Base-by-base conservation (phyloP, 2,329 filamentous ascomycete species). In the Epichloe typhina region DNA sequence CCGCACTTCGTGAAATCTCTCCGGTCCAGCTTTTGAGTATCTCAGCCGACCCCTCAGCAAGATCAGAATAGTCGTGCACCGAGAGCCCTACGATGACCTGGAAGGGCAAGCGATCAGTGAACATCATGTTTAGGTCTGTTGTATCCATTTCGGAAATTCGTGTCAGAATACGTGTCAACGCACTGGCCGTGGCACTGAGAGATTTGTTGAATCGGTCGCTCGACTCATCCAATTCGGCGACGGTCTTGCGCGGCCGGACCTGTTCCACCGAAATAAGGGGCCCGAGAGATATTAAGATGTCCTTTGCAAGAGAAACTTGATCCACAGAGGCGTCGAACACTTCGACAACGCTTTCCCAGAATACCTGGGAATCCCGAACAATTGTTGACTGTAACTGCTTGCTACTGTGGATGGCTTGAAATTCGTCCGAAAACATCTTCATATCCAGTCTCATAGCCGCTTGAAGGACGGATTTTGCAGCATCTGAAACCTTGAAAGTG, bases 1-100 rank as follows among this genome's bases (percentile, higher is more conserved):
- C 66, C 11, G 60, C 57, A 35, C 62, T 64, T 40, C 77, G 74
- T 19, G 69, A 70, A 36, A 71, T 63, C 64, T 94, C 81, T 8
- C 78, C 79, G 37, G 87, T 93, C 59, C 91, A 79, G 37, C 81
- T 81, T 66, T 95, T 95, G 56, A 97, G 77, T 31, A 97, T 71
- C 57, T 89, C 85, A 6, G 90, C 78, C 1, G 86, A 83, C 15
- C 87, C 84, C 62, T 90, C 84, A 54, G 88, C 88, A 36, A 93
- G 83, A 52, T 82, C 77, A 51, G 85, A 73, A 57, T 94, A 84
- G 15, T 88, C 86, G 42, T 89, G 89, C 51, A 96, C 82, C 6
- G 96, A 79, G 17, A 88, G 77, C 4, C 84, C 83, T 44, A 95
- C 80, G 41, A 95, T 75, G 38, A 86, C 80, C 56, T 83, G 81